A percentile compares a stretch with the other conserved stretches of the same genome.
phyloP scores from a whole-genome alignment of 495 filamentous ascomycete species.

The Daldinia childiae region DNA sequence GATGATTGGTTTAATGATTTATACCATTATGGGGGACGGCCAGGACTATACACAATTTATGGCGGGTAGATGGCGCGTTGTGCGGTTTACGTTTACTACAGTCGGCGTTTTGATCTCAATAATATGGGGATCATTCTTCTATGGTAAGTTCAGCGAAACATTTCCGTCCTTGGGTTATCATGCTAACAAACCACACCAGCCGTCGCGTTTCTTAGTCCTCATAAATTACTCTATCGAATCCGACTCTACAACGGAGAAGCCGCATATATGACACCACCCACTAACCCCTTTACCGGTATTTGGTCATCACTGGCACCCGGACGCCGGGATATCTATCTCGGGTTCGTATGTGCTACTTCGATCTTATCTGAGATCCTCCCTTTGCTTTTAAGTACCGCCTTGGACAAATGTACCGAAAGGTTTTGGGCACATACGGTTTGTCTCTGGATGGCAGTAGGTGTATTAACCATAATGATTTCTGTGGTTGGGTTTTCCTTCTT shows the following conservation, averaged over 20 bases:
- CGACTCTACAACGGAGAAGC: conserved; percentile 35
- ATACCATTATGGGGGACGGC: conserved; percentile 39
- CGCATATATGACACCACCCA: conserved; percentile 32
- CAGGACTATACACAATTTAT: conserved; percentile 41
- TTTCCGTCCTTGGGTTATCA: background rate
- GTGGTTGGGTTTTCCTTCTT: conserved; percentile 44
- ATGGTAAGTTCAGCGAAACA: conserved; percentile 29
- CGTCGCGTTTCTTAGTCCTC: conserved; percentile 41
- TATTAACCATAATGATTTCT: conserved; percentile 45
- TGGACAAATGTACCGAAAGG: conserved; percentile 42
- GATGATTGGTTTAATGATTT: conserved; percentile 38
- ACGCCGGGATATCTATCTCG: conserved; percentile 43
- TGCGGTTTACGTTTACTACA: conserved; percentile 48
- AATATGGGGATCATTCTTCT: conserved; percentile 49
- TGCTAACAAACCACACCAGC: conserved; percentile 36
- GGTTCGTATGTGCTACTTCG: conserved; percentile 35
- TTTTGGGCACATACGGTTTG: conserved; percentile 39
- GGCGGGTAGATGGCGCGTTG: conserved; percentile 43
- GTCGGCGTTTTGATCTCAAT: conserved; percentile 45
- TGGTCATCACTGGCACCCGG: conserved; percentile 28
- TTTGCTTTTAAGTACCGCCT: conserved; percentile 43
- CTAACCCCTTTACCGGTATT: conserved; percentile 47
- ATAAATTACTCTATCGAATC: conserved; percentile 34
- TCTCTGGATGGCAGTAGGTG: conserved; percentile 39
- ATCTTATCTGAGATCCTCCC: conserved; percentile 48